phyloP scores from a whole-genome alignment of 805 yeast genomes.

The Lipomyces chichibuensis region DNA sequence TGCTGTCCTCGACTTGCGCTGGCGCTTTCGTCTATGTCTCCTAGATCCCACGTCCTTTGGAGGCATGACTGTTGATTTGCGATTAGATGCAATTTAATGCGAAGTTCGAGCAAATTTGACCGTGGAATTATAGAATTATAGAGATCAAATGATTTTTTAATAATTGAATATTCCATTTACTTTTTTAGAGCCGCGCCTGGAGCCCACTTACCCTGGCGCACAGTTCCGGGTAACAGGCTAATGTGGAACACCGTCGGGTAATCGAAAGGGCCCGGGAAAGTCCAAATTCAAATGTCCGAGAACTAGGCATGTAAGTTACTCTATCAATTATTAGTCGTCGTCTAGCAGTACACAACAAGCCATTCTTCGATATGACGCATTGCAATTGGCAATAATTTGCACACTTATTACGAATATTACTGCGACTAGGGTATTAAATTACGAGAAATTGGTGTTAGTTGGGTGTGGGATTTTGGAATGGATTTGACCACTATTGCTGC shows the following conservation, averaged over 20 bases:
- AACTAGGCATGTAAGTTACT: too few relatives aligned
- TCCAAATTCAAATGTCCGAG: too few relatives aligned
- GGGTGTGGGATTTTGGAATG: slow-evolving; percentile 37
- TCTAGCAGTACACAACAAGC: background rate
- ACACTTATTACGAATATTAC: background rate
- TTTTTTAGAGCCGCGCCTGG: too few relatives aligned
- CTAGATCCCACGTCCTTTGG: slow-evolving; percentile 1
- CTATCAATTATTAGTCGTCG: background rate
- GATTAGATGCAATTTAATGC: background rate
- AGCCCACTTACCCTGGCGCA: too few relatives aligned
- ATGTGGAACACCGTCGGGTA: too few relatives aligned
- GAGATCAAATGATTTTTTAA: too few relatives aligned
- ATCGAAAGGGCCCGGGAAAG: too few relatives aligned
- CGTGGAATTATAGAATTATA: background rate
- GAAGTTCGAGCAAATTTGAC: background rate
- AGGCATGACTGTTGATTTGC: background rate
- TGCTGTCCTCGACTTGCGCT: slow-evolving; percentile 32
- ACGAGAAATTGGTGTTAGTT: background rate
- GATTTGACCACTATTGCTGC: slow-evolving; percentile 47
- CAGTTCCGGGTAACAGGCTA: too few relatives aligned
- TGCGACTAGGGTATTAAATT: background rate
- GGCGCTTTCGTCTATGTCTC: slow-evolving; percentile 26
- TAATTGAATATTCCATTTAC: background rate
- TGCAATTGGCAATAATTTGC: background rate
- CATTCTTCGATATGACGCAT: background rate